Base-by-base conservation (phyloP, 768 basidiomycete species). In the Lanmaoa pseudosensibilis region DNA sequence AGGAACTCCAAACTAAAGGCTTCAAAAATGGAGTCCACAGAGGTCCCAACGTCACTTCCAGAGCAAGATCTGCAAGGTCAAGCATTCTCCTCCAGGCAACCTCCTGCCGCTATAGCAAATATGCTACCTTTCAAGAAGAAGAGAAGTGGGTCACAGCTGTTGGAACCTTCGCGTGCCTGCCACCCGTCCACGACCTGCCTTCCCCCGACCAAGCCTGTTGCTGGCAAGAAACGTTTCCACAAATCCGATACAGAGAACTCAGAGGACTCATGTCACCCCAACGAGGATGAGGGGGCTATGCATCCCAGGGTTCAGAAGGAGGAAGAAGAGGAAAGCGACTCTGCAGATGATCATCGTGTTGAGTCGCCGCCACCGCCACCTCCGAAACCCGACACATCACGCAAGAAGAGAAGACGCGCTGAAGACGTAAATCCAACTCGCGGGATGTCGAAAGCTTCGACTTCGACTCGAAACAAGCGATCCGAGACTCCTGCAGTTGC, bases 1-100 rank as follows among this genome's bases (percentile, higher is more conserved):
- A 68, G 49, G 49, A 46, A 52, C 25, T 37, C 46, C 23, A 59
- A 19, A 57, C 55, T 9, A 45, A 64, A 53, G 33, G 30, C 46
- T 25, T 53, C 57, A 5, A 69, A 65, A 48, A 40, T 19, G 33
- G 77, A 78, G 54, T 64, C 54, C 45, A 65, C 63, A 10, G 72
- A 78, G 51, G 69, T 86, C 13, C 85, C 85, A 7, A 86, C 85
- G 0, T 88, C 86, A 18, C 72, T 82, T 43, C 84, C 85, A 4
- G 79, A 80, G 38, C 80, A 86, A 64, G 82, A 83, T 41, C 63
- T 66, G 34, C 63, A 60, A 16, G 43, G 33, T 18, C 56, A 64
- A n/a, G 27, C 55, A 7, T 46, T 38, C 12, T 52, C 61, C 43
- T 51, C 51, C 34, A 54, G 16, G 33, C 57, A 56, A 37, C 51